Conservation (phyloP, 192 early-diverging fungal genomes). For the Entrophospora sp. region DNA sequence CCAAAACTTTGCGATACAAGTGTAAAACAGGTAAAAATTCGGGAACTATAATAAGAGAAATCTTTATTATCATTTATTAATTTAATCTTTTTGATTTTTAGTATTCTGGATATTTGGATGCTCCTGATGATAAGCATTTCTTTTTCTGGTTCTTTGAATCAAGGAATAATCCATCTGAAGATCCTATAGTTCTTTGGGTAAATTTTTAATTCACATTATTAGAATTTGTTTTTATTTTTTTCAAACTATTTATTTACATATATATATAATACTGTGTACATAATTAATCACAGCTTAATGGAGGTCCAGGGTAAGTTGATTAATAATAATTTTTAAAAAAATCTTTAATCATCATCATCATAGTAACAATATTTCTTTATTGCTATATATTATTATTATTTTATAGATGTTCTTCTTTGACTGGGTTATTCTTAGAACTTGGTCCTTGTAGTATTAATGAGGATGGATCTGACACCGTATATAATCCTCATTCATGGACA, state of each 20-base stretch:
- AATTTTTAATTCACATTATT: neutral
- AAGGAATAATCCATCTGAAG: constrained; percentile 57
- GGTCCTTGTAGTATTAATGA: constrained; percentile 80
- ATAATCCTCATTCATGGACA: constrained; percentile 84
- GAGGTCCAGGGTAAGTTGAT: constrained; percentile 56
- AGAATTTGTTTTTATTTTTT: neutral
- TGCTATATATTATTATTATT: constrained; percentile 25
- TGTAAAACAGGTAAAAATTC: constrained; percentile 66
- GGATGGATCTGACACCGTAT: constrained; percentile 56
- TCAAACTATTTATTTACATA: neutral
- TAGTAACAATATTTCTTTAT: constrained; percentile 50
- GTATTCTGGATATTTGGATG: constrained; percentile 74
- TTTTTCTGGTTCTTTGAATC: constrained; percentile 98
- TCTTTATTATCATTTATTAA: neutral
- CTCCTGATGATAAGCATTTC: constrained; percentile 66
- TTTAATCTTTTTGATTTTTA: constrained; percentile 10
- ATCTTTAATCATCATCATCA: neutral
- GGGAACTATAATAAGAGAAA: neutral
- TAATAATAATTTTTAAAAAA: too few relatives aligned
- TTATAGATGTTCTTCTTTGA: constrained; percentile 56
- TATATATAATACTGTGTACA: too few relatives aligned
- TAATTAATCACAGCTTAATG: constrained; percentile 68
- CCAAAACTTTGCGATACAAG: constrained; percentile 76
- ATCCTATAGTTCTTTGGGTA: constrained; percentile 67
- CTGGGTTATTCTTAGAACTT: constrained; percentile 74